phyloP scores from a whole-genome alignment of 805 yeast genomes.

The Metschnikowia koreensis region DNA sequence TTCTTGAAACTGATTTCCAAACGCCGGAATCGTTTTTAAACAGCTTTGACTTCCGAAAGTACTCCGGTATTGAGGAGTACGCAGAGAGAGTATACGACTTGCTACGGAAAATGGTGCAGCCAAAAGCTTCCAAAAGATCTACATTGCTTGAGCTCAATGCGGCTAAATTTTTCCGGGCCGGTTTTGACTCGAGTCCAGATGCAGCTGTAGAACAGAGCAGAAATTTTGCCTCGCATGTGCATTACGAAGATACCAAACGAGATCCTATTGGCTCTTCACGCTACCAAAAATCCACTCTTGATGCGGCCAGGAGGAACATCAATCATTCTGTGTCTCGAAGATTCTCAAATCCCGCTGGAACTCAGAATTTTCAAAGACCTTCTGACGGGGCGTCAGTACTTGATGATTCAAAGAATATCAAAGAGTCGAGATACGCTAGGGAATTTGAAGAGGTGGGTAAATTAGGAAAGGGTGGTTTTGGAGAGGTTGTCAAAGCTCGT shows the following conservation, averaged over 20 bases:
- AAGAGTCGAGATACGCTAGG: conserved; percentile 61
- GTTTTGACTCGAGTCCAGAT: conserved; percentile 24
- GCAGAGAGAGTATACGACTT: conserved; percentile 66
- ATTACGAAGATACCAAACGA: not conserved
- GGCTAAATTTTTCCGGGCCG: conserved; percentile 75
- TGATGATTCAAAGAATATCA: not conserved
- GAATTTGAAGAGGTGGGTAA: conserved; percentile 95
- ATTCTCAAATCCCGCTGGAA: not conserved
- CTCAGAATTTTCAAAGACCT: not conserved
- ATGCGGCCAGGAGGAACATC: conserved; percentile 13
- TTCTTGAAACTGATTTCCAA: conserved; percentile 59
- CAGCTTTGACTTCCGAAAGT: conserved; percentile 29
- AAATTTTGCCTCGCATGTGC: not conserved
- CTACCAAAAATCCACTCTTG: conserved; percentile 12
- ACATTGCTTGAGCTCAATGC: conserved; percentile 85
- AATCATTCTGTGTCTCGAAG: not conserved
- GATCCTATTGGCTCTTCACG: conserved; percentile 15
- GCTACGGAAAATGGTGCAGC: conserved; percentile 60
- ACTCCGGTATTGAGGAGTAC: conserved; percentile 62
- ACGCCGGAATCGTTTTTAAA: conserved; percentile 41
- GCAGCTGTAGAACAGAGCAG: not conserved
- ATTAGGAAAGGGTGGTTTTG: conserved; percentile 93
- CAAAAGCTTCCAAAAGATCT: conserved; percentile 67
- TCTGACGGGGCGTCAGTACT: not conserved
- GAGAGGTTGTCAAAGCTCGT: conserved; percentile 97